phyloP scores from a whole-genome alignment of 495 filamentous ascomycete species.

The Oleoguttula mirabilis region DNA sequence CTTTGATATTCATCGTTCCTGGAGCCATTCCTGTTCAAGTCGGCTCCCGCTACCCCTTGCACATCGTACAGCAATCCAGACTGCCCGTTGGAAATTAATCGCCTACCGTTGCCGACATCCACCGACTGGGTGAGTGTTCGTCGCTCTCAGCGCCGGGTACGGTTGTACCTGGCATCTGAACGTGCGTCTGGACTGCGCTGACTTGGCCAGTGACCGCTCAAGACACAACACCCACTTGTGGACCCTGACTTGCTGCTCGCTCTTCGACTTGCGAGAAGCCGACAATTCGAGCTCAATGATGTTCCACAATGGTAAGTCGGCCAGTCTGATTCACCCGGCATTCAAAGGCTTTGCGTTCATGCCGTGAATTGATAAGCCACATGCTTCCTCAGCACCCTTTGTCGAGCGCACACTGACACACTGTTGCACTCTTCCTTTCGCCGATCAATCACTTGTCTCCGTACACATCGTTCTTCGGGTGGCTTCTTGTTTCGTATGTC shows the following conservation, averaged over 20 bases:
- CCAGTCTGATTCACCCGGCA: conserved; percentile 1
- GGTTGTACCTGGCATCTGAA: conserved; percentile 20
- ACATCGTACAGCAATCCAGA: conserved; percentile 15
- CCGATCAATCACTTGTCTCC: too few relatives aligned
- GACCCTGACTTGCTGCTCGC: conserved; percentile 11
- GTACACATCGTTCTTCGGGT: too few relatives aligned
- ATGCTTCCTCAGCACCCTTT: conserved; percentile 7
- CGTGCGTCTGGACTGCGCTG: conserved; percentile 9
- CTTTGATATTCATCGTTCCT: too few relatives aligned
- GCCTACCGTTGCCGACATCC: conserved; percentile 7
- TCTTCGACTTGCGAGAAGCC: conserved; percentile 3
- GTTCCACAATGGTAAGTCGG: conserved; percentile 17
- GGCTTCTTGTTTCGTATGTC: too few relatives aligned
- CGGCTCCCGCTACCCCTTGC: conserved; percentile 12
- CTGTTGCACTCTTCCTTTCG: background rate
- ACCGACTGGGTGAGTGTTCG: background rate
- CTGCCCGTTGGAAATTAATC: conserved; percentile 16
- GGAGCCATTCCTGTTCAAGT: conserved; percentile 8
- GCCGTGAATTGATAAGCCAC: conserved; percentile 18
- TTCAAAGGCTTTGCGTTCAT: conserved; percentile 5
- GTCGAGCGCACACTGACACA: background rate
- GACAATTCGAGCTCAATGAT: conserved; percentile 3
- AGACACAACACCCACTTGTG: conserved; percentile 9
- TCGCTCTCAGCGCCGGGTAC: conserved; percentile 9
- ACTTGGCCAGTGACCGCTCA: conserved; percentile 11